Evolutionary conservation across 352 stramenopile species (phyloP).

Genomic region (Phytopythium aichiense): DNA sequence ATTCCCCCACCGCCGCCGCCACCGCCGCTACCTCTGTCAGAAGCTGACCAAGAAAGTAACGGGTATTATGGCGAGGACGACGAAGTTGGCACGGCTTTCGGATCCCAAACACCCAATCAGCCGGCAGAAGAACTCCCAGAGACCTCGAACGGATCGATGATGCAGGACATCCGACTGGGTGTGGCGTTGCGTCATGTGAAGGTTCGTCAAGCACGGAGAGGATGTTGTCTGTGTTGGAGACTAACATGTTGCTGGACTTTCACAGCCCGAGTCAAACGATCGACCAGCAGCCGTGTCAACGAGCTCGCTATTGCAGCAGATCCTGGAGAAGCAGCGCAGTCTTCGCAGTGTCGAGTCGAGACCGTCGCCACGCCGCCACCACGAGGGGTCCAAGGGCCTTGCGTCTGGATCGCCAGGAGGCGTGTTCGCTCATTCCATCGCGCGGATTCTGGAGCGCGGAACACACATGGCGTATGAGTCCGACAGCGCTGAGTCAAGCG

Average conservation of each 20-base stretch:
- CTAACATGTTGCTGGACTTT: too few species aligned
- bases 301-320: constrained; percentile 42
- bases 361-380: constrained; percentile 2
- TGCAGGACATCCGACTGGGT: constrained; percentile 30
- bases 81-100: not conserved
- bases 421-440: constrained; percentile 55
- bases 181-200: constrained; percentile 17
- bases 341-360: constrained; percentile 31
- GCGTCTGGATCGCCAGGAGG: constrained; percentile 6
- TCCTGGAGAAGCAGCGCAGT: constrained; percentile 43
- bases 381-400: not conserved
- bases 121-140: constrained; percentile 12
- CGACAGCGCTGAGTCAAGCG: constrained; percentile 29
- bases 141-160: not conserved
- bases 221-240: too few species aligned
- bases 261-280: not conserved
- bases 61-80: not conserved
- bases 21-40: constrained; percentile 13
- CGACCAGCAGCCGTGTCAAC: not conserved
- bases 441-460: constrained; percentile 55
- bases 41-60: not conserved
- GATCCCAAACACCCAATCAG: not conserved
- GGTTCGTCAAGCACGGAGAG: constrained; percentile 1
- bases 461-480: constrained; percentile 58
- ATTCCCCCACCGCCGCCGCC: constrained; percentile 7